A percentile compares a stretch with the other conserved stretches of the same genome.
These are phyloP conservation scores for Arachis hypogaea DNA, from an alignment of 306 rosid species.

Conservation along the genomic window DNA sequence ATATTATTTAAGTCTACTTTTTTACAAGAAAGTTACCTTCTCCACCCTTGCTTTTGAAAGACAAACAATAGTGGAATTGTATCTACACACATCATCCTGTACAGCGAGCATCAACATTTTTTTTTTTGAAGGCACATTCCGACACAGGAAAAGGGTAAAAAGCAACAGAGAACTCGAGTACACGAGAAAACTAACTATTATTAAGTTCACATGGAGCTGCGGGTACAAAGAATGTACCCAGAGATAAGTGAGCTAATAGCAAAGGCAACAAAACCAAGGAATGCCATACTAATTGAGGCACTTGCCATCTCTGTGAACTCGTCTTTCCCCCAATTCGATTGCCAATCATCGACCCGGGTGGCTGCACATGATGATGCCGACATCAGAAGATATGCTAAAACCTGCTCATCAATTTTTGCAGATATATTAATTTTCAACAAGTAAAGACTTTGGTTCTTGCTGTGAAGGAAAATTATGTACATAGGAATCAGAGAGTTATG, in stretches of 20 bases:
- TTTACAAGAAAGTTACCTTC: slow-evolving; percentile 26
- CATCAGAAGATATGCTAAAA: slow-evolving; percentile 83
- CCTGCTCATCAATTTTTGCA: slow-evolving; percentile 47
- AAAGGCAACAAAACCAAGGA: slow-evolving; percentile 76
- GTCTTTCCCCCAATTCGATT: slow-evolving; percentile 96
- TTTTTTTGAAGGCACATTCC: slow-evolving; percentile 1
- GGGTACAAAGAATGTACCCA: slow-evolving; percentile 65
- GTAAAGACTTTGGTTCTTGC: neutral
- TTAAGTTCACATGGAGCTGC: slow-evolving; percentile 45
- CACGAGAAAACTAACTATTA: neutral
- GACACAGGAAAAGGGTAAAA: neutral
- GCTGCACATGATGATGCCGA: slow-evolving; percentile 95
- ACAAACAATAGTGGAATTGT: slow-evolving; percentile 22
- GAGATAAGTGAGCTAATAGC: slow-evolving; percentile 89
- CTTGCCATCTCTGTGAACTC: slow-evolving; percentile 91
- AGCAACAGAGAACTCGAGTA: neutral
- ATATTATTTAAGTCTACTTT: neutral
- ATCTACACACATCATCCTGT: slow-evolving; percentile 30
- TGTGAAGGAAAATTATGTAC: neutral
- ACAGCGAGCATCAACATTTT: slow-evolving; percentile 7
- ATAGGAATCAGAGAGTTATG: neutral
- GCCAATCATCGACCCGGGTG: slow-evolving; percentile 88
- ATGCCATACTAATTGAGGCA: slow-evolving; percentile 81
- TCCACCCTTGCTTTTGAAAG: slow-evolving; percentile 10
- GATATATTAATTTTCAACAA: slow-evolving; percentile 1